phyloP scores from a whole-genome alignment of 805 yeast species.

The Hanseniaspora hatyaiensis region DNA sequence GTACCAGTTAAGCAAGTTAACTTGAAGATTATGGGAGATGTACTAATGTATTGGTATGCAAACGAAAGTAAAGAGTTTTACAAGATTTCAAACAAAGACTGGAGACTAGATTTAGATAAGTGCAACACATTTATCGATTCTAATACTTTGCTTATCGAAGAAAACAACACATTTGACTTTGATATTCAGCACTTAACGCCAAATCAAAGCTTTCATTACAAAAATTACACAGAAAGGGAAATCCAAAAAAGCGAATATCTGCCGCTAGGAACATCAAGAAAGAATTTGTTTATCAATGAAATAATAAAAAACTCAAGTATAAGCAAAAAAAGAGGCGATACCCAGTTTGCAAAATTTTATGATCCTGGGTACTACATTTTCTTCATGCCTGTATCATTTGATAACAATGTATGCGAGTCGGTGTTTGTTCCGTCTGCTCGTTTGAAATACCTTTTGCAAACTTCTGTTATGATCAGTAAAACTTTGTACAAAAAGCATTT shows the following conservation, averaged over 20 bases:
- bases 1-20: constrained; percentile 32
- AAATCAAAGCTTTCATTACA: constrained; percentile 18
- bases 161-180: background rate
- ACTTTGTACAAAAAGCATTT: constrained; percentile 8
- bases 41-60: constrained; percentile 42
- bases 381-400: constrained; percentile 49
- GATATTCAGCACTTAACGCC: background rate
- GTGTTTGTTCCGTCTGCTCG: constrained; percentile 31
- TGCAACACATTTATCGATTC: constrained; percentile 7
- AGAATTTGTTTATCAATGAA: constrained; percentile 9
- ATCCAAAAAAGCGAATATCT: constrained; percentile 19
- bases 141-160: constrained; percentile 1
- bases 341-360: constrained; percentile 18
- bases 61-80: constrained; percentile 42
- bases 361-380: constrained; percentile 64
- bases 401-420: constrained; percentile 53
- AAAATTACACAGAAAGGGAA: constrained; percentile 18
- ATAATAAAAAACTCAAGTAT: background rate
- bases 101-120: constrained; percentile 31
- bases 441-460: constrained; percentile 21
- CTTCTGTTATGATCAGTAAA: constrained; percentile 17
- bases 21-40: constrained; percentile 35
- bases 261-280: constrained; percentile 13
- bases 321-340: constrained; percentile 7
- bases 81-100: constrained; percentile 37